Evolutionary conservation across 1,139 yeast species (phyloP), one percentile per base, ranked within the genome.

Genomic region (Yamadazyma triangularis): DNA sequence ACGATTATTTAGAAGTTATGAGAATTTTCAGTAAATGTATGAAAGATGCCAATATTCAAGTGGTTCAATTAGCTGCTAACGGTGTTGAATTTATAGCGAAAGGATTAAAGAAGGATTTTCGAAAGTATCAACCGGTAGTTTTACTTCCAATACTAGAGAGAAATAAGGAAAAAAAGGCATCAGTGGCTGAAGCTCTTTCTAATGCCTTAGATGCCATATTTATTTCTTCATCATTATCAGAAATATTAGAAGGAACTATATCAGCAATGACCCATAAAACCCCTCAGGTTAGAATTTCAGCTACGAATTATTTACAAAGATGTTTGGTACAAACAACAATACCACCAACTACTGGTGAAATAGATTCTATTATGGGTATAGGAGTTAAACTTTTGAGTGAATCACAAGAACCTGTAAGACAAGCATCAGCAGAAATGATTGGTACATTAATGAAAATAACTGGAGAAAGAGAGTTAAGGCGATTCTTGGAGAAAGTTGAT

Each of bases 31-130:
- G 82, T n/a, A 82, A 78, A 42, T 76, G 89, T 41, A 69, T 89
- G 58, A 84, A 79, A 48, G 99, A 91, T 60, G 95, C 93, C 3
- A 93, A 93, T 52, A 71, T 89, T 33, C 91, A 83, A 54, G 95
- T 86, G 10, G 96, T 87, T 0, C 81, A 83, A 18, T 51, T 82
- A 24, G 89, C 96, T 0, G 84, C 95, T 2, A 76, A 77, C 35
- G 76, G 86, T 34, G 62, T 82, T 13, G 77, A 73, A 34, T 59
- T 60, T 26, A 53, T 91, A 24, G 85, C 87, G 1, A 70, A 67
- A 25, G 96, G 95, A 1, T 64, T 89, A 30, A 71, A 82, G 30
- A 42, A 50, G 2, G 56, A 63, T 18, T 80, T 84, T 57, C 63
- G 64, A 28, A 66, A 62, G 41, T 87, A 86, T 52, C 70, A 70